Percentiles rank a stretch among this genome's conserved stretches.
phyloP scores from a whole-genome alignment of 352 stramenopile genomes.

The Pythium rishiriense region DNA sequence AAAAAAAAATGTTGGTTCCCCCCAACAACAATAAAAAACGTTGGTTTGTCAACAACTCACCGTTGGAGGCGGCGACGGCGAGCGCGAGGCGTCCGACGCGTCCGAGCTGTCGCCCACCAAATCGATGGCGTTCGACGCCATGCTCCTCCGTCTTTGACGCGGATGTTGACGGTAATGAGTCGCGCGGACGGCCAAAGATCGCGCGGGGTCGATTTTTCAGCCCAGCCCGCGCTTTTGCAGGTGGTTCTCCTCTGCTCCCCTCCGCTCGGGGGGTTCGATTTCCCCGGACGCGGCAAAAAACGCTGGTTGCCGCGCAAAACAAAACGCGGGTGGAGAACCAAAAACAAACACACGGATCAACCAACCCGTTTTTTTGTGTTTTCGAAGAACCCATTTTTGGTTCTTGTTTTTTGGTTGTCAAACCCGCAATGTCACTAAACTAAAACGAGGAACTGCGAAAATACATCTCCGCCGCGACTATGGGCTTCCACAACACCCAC shows the following conservation, averaged over 20 bases:
- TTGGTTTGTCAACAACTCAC: slow-evolving; percentile 8
- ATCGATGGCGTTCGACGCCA: slow-evolving; percentile 23
- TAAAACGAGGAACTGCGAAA: neutral
- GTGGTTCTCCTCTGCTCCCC: too few species aligned
- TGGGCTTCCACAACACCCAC: too few species aligned
- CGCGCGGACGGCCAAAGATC: neutral
- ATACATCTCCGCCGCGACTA: neutral
- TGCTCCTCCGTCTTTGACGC: neutral
- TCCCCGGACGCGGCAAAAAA: slow-evolving; percentile 26
- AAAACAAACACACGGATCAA: neutral
- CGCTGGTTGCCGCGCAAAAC: slow-evolving; percentile 27
- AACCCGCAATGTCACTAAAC: neutral
- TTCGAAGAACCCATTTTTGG: slow-evolving; percentile 3
- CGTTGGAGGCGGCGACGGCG: slow-evolving; percentile 26
- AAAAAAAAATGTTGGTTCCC: slow-evolving; percentile 8
- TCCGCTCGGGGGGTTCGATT: slow-evolving; percentile 9
- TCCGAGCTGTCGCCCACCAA: slow-evolving; percentile 23
- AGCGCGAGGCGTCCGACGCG: slow-evolving; percentile 6
- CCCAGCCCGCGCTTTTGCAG: neutral
- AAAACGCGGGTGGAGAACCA: slow-evolving; percentile 1
- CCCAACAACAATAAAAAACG: slow-evolving; percentile 1
- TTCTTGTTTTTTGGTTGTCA: too few species aligned
- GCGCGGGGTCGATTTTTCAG: neutral
- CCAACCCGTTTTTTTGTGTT: neutral
- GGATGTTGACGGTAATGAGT: neutral